phyloP scores from a whole-genome alignment of 148 eudicot genomes.

The Drosera capensis region DNA sequence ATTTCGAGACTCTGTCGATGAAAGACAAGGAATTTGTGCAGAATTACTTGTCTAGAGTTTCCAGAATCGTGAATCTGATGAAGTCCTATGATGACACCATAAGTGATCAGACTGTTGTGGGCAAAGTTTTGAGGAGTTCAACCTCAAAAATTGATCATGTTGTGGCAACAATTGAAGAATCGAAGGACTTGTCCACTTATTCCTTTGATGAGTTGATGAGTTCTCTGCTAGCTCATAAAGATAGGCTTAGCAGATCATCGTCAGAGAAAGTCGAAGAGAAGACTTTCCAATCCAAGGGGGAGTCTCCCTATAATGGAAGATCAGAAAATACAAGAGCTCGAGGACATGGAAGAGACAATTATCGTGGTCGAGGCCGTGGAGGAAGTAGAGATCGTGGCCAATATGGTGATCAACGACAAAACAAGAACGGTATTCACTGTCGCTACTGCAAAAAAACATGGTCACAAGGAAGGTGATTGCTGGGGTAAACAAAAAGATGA shows the following conservation, averaged over 20 bases:
- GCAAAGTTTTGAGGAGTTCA: constrained; percentile 3
- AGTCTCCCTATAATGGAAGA: not conserved
- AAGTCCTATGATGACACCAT: constrained; percentile 1
- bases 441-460: constrained; percentile 1
- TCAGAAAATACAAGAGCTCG: not conserved
- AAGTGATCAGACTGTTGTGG: not conserved
- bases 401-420: constrained; percentile 4
- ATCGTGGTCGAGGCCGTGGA: not conserved
- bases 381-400: not conserved
- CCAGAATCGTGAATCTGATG: not conserved
- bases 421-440: constrained; percentile 2
- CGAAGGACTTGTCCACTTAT: not conserved
- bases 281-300: not conserved
- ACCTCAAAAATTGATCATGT: constrained; percentile 6
- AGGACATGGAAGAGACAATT: not conserved
- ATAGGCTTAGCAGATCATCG: constrained; percentile 2
- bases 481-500: constrained; percentile 2
- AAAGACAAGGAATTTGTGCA: constrained; percentile 4
- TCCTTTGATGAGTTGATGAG: constrained; percentile 6
- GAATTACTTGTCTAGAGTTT: not conserved
- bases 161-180: constrained; percentile 5
- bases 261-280: constrained; percentile 1
- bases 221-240: constrained; percentile 2
- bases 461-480: constrained; percentile 2
- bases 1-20: constrained; percentile 2